phyloP scores from a whole-genome alignment of 345 rosid genomes.

The Lagerstroemia speciosa region DNA sequence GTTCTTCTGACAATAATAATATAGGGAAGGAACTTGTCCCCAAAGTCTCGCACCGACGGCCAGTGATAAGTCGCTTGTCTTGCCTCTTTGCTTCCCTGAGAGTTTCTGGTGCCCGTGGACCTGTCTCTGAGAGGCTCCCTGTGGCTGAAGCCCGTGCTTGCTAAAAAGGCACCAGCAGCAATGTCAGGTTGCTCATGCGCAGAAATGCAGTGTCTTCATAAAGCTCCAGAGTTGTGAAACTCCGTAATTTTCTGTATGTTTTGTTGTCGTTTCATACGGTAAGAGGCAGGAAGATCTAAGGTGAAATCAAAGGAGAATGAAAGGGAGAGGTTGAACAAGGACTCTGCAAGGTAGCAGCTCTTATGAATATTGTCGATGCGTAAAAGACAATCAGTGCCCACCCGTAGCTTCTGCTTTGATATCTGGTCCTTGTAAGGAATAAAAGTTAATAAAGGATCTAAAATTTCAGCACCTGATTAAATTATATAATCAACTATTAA shows the following conservation, averaged over 20 bases:
- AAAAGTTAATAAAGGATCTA: too few species aligned
- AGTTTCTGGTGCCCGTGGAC: constrained; percentile 39
- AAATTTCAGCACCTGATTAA: too few species aligned
- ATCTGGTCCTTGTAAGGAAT: too few species aligned
- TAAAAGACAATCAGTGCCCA: too few species aligned
- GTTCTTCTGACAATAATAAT: constrained; percentile 20
- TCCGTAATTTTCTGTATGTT: neutral
- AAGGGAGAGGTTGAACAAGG: neutral
- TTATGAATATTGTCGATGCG: neutral
- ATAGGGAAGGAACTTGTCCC: constrained; percentile 25
- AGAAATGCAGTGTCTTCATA: constrained; percentile 3
- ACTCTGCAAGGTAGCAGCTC: neutral
- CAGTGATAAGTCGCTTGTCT: constrained; percentile 37
- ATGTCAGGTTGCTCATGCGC: neutral
- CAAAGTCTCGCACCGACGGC: constrained; percentile 21
- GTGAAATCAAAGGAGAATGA: too few species aligned
- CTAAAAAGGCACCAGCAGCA: constrained; percentile 12
- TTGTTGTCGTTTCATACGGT: neutral
- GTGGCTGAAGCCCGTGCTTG: constrained; percentile 46
- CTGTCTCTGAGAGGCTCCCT: constrained; percentile 19
- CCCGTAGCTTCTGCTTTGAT: too few species aligned
- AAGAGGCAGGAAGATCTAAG: neutral
- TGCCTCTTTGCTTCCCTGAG: constrained; percentile 52
- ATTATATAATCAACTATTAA: too few species aligned
- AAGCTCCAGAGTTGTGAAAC: neutral